phyloP scores from a whole-genome alignment of 768 basidiomycete genomes.

The Mycena rebaudengoi region DNA sequence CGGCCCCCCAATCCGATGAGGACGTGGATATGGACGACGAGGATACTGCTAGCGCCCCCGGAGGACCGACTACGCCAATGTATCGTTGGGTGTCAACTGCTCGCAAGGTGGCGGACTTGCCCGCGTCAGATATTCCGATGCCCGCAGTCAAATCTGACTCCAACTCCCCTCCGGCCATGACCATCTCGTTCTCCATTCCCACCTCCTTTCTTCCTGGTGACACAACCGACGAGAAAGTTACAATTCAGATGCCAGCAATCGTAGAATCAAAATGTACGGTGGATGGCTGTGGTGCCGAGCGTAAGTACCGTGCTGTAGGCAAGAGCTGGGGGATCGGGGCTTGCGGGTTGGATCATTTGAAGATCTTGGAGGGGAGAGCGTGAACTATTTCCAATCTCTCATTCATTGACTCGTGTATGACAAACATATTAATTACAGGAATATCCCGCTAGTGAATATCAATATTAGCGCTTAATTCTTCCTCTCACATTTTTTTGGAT shows the following conservation, averaged over 20 bases:
- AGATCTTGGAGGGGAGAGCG: slow-evolving; percentile 41
- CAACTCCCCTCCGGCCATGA: neutral
- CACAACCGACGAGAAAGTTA: neutral
- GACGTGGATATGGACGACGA: slow-evolving; percentile 43
- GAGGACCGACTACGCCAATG: slow-evolving; percentile 42
- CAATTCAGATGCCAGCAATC: slow-evolving; percentile 18
- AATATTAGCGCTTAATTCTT: no score
- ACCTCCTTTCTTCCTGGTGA: slow-evolving; percentile 13
- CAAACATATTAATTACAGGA: no score
- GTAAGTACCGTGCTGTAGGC: slow-evolving; percentile 57
- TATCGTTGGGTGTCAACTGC: slow-evolving; percentile 61
- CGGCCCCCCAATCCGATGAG: slow-evolving; percentile 45
- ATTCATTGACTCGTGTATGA: no score
- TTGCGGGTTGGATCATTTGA: slow-evolving; percentile 59
- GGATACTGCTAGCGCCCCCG: slow-evolving; percentile 26
- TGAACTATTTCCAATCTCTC: no score
- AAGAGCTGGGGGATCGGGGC: slow-evolving; percentile 52
- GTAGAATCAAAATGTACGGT: slow-evolving; percentile 46
- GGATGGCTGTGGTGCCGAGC: slow-evolving; percentile 44
- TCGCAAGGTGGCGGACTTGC: slow-evolving; percentile 23
- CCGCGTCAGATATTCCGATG: slow-evolving; percentile 9
- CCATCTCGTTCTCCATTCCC: slow-evolving; percentile 20
- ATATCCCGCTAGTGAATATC: no score
- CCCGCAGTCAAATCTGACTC: neutral
- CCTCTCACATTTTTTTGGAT: no score